A percentile compares a stretch with the other conserved stretches of the same genome.
Conservation (phyloP, 1,139 yeast species). For the Taphrina deformans region DNA sequence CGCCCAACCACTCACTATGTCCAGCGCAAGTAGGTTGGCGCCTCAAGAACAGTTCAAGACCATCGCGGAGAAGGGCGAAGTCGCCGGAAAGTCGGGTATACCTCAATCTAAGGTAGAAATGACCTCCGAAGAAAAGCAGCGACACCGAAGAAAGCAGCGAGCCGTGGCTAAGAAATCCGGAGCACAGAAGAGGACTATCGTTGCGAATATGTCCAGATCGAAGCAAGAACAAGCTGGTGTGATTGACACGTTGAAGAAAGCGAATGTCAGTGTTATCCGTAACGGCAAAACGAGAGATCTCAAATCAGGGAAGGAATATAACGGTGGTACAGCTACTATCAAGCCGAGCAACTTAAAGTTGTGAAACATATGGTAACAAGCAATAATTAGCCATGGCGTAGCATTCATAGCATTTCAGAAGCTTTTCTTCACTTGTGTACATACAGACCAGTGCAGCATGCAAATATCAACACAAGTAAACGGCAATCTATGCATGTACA, state of each 20-base stretch:
- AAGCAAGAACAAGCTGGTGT: slow-evolving; percentile 45
- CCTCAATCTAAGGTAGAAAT: slow-evolving; percentile 82
- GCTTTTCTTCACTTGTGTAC: background rate
- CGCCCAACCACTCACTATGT: slow-evolving; percentile 85
- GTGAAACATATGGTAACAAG: background rate
- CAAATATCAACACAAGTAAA: no score
- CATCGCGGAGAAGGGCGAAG: slow-evolving; percentile 55
- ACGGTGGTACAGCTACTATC: slow-evolving; percentile 38
- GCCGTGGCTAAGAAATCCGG: slow-evolving; percentile 44
- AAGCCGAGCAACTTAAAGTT: slow-evolving; percentile 8
- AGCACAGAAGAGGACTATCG: slow-evolving; percentile 55
- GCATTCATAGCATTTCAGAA: background rate
- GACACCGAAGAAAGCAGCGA: slow-evolving; percentile 84
- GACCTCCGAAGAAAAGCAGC: slow-evolving; percentile 81
- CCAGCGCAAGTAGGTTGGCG: slow-evolving; percentile 75
- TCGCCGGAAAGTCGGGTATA: slow-evolving; percentile 74
- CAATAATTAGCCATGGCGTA: background rate
- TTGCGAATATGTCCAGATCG: slow-evolving; percentile 42
- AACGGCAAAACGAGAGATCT: slow-evolving; percentile 76
- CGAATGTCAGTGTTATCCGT: slow-evolving; percentile 77
- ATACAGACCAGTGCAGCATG: no score
- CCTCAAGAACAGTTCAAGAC: slow-evolving; percentile 85
- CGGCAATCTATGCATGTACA: background rate
- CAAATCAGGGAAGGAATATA: slow-evolving; percentile 63
- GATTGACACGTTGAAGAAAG: slow-evolving; percentile 69